phyloP scores from a whole-genome alignment of 2,329 filamentous ascomycete genomes.

The Pyrenochaeta sp. region DNA sequence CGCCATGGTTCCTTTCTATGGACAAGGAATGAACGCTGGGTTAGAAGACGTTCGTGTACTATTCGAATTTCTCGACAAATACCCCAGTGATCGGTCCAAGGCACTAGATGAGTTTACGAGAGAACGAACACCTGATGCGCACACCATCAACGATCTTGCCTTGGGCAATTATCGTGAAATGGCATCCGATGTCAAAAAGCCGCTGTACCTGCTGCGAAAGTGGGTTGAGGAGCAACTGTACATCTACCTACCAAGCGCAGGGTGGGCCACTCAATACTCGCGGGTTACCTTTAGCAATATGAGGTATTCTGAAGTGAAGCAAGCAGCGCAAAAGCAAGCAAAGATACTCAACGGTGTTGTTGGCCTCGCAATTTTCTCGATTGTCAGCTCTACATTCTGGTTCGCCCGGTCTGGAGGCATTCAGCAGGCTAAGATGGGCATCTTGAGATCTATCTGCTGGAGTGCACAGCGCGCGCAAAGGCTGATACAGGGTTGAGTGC shows the following conservation, averaged over 20 bases:
- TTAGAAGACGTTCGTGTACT: slow-evolving; percentile 92
- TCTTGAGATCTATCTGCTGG: slow-evolving; percentile 37
- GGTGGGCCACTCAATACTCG: slow-evolving; percentile 92
- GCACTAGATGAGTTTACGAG: slow-evolving; percentile 78
- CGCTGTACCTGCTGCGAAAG: slow-evolving; percentile 82
- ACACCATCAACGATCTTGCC: slow-evolving; percentile 92
- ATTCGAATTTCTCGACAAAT: slow-evolving; percentile 80
- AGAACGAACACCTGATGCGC: slow-evolving; percentile 77
- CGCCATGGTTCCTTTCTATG: slow-evolving; percentile 98
- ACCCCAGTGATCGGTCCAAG: slow-evolving; percentile 54
- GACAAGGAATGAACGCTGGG: slow-evolving; percentile 96
- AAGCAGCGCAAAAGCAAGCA: slow-evolving; percentile 63
- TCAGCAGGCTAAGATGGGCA: slow-evolving; percentile 33
- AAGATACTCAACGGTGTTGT: slow-evolving; percentile 42
- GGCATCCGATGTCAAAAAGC: slow-evolving; percentile 82
- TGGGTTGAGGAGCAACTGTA: slow-evolving; percentile 84
- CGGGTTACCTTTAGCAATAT: slow-evolving; percentile 94
- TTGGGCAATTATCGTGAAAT: slow-evolving; percentile 94
- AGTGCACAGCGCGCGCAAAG: slow-evolving; percentile 32
- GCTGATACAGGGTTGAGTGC: slow-evolving; percentile 21
- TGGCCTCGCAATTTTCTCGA: slow-evolving; percentile 26
- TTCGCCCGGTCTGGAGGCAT: slow-evolving; percentile 32
- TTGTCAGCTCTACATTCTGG: slow-evolving; percentile 27
- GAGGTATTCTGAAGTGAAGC: slow-evolving; percentile 83
- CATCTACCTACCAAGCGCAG: slow-evolving; percentile 76